Conservation (phyloP, 495 filamentous ascomycete genomes). For the Hyaloscypha bicolor region DNA sequence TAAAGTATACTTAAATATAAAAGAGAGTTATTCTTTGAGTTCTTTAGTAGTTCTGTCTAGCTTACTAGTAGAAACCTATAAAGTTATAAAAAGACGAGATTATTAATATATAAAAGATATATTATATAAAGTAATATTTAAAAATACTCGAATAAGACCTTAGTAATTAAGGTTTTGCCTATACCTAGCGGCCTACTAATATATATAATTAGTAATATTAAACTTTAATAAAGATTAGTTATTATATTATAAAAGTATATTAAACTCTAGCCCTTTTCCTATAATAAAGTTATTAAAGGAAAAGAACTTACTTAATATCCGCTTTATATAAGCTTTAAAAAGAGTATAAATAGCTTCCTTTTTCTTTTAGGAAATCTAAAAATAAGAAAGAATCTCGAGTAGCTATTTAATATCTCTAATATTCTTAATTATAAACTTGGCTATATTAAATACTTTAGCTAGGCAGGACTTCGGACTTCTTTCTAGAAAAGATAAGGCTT, state of each 20-base stretch:
- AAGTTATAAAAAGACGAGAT: conserved; percentile 5
- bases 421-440: no score
- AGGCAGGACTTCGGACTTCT: no score
- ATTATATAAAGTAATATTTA: conserved; percentile 15
- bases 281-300: conserved; percentile 15
- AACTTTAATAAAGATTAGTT: not conserved
- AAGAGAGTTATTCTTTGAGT: not conserved
- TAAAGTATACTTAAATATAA: conserved; percentile 42
- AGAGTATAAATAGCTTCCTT: conserved; percentile 33
- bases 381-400: conserved; percentile 25
- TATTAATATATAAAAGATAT: conserved; percentile 41
- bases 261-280: conserved; percentile 17
- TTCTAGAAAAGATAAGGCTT: no score
- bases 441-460: no score
- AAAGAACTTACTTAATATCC: not conserved
- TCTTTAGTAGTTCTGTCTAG: no score
- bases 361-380: conserved; percentile 29
- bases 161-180: conserved; percentile 19
- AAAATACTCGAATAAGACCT: conserved; percentile 3
- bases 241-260: conserved; percentile 18
- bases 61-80: no score
- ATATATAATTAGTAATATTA: conserved; percentile 6
- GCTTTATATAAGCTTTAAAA: conserved; percentile 23
- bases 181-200: conserved; percentile 16
- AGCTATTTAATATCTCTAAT: conserved; percentile 28